Base-by-base conservation (phyloP, 495 filamentous ascomycete species). In the Evernia prunastri region DNA sequence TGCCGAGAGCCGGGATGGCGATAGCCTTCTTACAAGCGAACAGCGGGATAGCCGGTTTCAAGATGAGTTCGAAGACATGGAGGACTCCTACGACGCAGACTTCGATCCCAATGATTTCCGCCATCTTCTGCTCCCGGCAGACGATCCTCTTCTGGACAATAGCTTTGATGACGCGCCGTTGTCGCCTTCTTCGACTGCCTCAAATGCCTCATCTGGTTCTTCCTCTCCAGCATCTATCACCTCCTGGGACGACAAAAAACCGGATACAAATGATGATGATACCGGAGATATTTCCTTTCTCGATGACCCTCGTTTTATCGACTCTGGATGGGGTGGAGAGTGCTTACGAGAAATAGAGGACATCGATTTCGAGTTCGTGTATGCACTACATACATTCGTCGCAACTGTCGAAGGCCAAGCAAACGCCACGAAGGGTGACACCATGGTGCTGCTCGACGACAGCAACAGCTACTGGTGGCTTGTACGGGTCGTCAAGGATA, bases 401-500 rank as follows among this genome's bases (percentile, higher is more conserved):
- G 94, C 94, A 40, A 97, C 93, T 1, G 94, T 97, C 59, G 95
- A 99, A 76, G 94, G 94, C 10, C 94, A 99, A 76, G 94, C 94
- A 63, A 97, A 97, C 79, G 94, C 94, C 56, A 91, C 90, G 13
- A 99, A 99, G 78, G 94, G 94, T 39, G 94, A 99, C 71, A 97
- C 92, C 20, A 99, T 99, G 94, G 92, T 97, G n/a, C 84, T 99
- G 47, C 83, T 99, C n/a, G 94, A 97, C 73, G 94, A 99, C 70
- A 96, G 91, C 73, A 99, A 99, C 78, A 96, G 92, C 74, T 99
- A 99, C 73, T 99, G 94, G 94, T 99, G 94, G 94, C 84, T 99
- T 45, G 94, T 99, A 18, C 83, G 93, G 59, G 90, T 99, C 25
- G 92, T 96, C 17, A 96, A 97, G 75, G 95, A 97, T 74, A 91